Evolutionary conservation across 208 protist species (phyloP), one percentile per base, ranked within the genome.

Genomic region (Tritrichomonas foetus): DNA sequence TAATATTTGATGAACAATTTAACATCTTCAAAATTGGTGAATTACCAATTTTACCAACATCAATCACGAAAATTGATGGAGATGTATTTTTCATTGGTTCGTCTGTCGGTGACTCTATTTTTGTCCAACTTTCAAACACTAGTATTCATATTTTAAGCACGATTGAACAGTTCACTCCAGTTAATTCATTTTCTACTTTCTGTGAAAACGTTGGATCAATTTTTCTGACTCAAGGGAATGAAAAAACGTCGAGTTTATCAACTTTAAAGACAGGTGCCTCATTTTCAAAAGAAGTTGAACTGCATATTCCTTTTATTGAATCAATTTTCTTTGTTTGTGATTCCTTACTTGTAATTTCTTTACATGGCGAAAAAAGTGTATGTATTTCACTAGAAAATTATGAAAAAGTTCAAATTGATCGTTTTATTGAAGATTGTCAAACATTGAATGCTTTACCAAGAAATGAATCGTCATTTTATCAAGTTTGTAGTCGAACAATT

Each of bases 21-120:
- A 69, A 5, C 8, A 33, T 69, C 5, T 33, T n/a, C n/a, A n/a
- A 69, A 69, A 69, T 69, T 69, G 8, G 64, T 33, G 27, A 16
- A n/a, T n/a, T 69, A n/a, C 3, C 13, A n/a, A 69, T 33, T 69
- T 69, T n/a, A n/a, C 64, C 64, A 69, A 33, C 64, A 69, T 33
- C 64, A 8, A 69, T 69, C n/a, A 30, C 11, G 8, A n/a, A 69
- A 69, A 69, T 69, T 69, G 64, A 69, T 69, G 64, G 64, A 69
- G n/a, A 69, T 69, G n/a, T 69, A 69, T 69, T 33, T 69, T 69
- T n/a, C 25, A 69, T 69, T 69, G 64, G 64, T n/a, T 69, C 64
- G 8, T 33, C 11, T n/a, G 5, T n/a, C 3, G 27, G 22, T 33
- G 27, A 69, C 27, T 69, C 64, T 33, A 5, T 33, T 69, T 69